These are phyloP conservation scores for Colletotrichum sojae DNA, from an alignment of 2,329 filamentous ascomycete genomes.

Conservation along the genomic window DNA sequence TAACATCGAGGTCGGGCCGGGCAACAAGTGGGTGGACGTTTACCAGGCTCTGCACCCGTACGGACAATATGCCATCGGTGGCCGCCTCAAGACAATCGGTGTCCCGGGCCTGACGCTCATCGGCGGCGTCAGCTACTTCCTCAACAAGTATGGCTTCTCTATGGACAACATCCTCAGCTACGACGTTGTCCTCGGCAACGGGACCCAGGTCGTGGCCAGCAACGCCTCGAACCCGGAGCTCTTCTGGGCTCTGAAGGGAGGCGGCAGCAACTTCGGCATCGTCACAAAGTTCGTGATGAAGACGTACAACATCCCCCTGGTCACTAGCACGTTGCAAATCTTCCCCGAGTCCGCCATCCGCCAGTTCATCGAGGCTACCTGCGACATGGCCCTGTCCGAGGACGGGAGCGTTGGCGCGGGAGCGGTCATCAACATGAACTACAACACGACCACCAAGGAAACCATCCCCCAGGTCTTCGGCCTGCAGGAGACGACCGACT, in stretches of 20 bases:
- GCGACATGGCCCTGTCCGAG: slow-evolving; percentile 44
- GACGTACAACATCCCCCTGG: slow-evolving; percentile 42
- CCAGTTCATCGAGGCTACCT: slow-evolving; percentile 48
- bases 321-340: slow-evolving; percentile 52
- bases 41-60: slow-evolving; percentile 44
- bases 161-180: slow-evolving; percentile 46
- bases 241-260: slow-evolving; percentile 42
- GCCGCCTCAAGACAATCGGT: slow-evolving; percentile 47
- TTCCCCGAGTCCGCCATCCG: slow-evolving; percentile 46
- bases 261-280: slow-evolving; percentile 40
- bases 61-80: slow-evolving; percentile 46
- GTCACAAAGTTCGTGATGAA: slow-evolving; percentile 46
- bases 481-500: slow-evolving; percentile 51
- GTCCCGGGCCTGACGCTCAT: slow-evolving; percentile 48
- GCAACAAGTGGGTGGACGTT: slow-evolving; percentile 47
- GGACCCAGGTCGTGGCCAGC: slow-evolving; percentile 58
- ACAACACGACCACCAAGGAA: slow-evolving; percentile 47
- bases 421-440: slow-evolving; percentile 49
- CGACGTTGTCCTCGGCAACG: slow-evolving; percentile 59
- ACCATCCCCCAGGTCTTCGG: slow-evolving; percentile 48
- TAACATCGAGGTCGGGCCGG: slow-evolving; percentile 43
- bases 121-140: slow-evolving; percentile 48
- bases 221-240: slow-evolving; percentile 42
- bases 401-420: slow-evolving; percentile 48
- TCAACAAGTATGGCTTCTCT: slow-evolving; percentile 46